Evolutionary conservation across 768 basidiomycete genomes (phyloP), one percentile per base, ranked within the genome.

Genomic region (Serendipita sp.): DNA sequence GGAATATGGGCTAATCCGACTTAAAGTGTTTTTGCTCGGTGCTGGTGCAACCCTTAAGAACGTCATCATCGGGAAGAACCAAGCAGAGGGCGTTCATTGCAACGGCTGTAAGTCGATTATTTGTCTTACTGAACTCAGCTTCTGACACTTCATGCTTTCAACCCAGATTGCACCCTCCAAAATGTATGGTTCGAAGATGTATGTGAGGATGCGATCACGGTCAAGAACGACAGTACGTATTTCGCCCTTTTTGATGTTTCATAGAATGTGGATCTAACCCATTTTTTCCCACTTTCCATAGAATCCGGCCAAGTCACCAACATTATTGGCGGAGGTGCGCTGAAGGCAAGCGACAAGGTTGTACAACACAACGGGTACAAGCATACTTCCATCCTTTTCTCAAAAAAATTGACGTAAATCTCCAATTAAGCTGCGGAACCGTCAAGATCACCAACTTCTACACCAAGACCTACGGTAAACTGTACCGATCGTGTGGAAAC

Each of bases 31-130:
- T 71, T 64, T 78, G 18, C 71, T 78, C n/a, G 67, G 76, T 48
- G 74, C 76, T 45, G 77, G 77, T 44, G 77, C 75, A 10, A 77
- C 75, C 4, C 69, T 77, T 45, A 77, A 74, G 64, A 72, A 71
- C 24, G 76, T 78, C 38, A 71, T 73, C 28, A 78, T 78, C 62
- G 77, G 77, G 1, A 70, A 73, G 32, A 75, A 77, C 69, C 77
- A 78, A 64, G 70, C 74, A 47, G 77, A 78, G 63, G 76, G 77
- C 51, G 69, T 77, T 48, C 76, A 77, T 66, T 77, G 76, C 68
- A 71, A 76, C 58, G 69, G 69, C 48, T n/a, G 48, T 51, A 51
- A 41, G 41, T 41, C 5, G 13, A 5, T 13, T 41, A 41, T 13
- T 13, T 41, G 5, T 41, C 13, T 13, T 41, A 13, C 13, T 41